Conservation (phyloP, 768 basidiomycete species). For the Hericium erinaceus region DNA sequence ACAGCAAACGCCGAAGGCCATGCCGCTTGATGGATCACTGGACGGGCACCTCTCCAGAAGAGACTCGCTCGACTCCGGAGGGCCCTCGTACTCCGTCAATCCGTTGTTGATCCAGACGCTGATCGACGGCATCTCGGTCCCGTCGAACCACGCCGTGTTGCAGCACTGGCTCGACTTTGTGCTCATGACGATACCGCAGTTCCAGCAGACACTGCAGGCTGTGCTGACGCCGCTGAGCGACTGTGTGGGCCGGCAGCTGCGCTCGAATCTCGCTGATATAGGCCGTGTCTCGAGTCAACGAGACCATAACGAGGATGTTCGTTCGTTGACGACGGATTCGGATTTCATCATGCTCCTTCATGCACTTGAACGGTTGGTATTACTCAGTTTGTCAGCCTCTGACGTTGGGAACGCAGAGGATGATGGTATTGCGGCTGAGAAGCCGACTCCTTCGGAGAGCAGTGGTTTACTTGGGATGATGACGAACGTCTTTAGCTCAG, state of each 20-base stretch:
- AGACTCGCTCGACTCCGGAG: constrained; percentile 23
- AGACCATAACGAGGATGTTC: constrained; percentile 33
- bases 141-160: constrained; percentile 66
- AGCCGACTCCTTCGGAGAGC: constrained; percentile 35
- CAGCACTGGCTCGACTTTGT: constrained; percentile 98
- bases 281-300: constrained; percentile 5
- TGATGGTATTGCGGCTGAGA: constrained; percentile 44
- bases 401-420: constrained; percentile 47
- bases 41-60: constrained; percentile 13
- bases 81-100: constrained; percentile 43
- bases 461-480: constrained; percentile 81
- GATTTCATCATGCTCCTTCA: constrained; percentile 82
- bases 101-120: constrained; percentile 71
- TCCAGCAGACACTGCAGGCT: constrained; percentile 59
- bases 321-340: constrained; percentile 56
- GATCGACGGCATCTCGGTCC: constrained; percentile 65
- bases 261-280: constrained; percentile 45
- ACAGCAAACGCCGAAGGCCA: constrained; percentile 1
- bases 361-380: constrained; percentile 71
- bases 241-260: constrained; percentile 67
- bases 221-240: constrained; percentile 70
- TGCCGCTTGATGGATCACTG: constrained; percentile 1
- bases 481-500: constrained; percentile 82
- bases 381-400: constrained; percentile 54
- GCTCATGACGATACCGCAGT: constrained; percentile 82